These are phyloP conservation scores for Boletus calvinii DNA, from an alignment of 1,284 basidiomycete species.

Conservation along the genomic window DNA sequence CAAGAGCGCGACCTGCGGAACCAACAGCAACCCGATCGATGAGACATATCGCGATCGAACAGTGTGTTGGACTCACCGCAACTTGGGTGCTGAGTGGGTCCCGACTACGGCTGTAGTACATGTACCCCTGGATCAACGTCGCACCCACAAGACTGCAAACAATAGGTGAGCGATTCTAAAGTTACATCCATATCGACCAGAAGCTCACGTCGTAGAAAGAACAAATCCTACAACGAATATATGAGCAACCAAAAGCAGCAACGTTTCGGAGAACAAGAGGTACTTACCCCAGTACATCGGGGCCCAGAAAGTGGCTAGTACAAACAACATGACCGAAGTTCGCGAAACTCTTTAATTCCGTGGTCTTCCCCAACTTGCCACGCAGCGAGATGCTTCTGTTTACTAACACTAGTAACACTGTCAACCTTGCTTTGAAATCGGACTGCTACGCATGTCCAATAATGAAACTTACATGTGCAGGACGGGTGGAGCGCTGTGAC, in stretches of 20 bases:
- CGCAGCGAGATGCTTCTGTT: no score
- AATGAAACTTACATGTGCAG: no score
- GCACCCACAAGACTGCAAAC: slow-evolving; percentile 1
- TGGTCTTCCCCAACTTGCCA: no score
- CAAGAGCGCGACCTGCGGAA: background rate
- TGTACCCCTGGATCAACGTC: slow-evolving; percentile 10
- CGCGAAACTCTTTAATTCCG: background rate
- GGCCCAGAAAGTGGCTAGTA: background rate
- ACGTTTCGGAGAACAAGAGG: background rate
- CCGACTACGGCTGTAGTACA: slow-evolving; percentile 1
- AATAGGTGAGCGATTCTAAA: background rate
- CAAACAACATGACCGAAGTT: background rate
- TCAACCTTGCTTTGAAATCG: background rate
- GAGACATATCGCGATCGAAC: background rate
- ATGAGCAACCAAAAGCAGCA: background rate
- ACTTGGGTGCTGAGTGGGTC: background rate
- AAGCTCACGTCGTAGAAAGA: slow-evolving; percentile 5
- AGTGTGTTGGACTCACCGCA: background rate
- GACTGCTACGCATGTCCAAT: background rate
- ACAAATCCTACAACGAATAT: slow-evolving; percentile 1
- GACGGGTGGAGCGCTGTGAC: background rate
- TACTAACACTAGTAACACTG: no score
- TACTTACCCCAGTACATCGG: slow-evolving; percentile 8
- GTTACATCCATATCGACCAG: background rate
- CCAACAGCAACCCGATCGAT: background rate